Base-by-base conservation (phyloP, 2,329 filamentous ascomycete species). In the Zymoseptoria pseudotritici region DNA sequence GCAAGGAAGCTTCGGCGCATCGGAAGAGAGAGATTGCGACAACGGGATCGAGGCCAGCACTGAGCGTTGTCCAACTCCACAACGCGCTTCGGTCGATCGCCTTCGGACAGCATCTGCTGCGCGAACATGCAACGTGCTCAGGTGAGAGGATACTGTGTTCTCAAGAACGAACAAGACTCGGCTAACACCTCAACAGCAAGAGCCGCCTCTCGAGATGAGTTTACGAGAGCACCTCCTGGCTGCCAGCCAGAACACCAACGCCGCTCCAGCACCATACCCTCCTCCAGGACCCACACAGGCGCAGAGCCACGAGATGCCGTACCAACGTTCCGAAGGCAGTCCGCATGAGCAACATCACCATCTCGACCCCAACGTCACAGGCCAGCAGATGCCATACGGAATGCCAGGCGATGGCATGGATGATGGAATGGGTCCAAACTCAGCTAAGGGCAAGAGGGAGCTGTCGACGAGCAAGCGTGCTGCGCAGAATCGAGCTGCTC, bases 401-500 rank as follows among this genome's bases (percentile, higher is more conserved):
- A 79, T 83, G 71, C 78, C 75, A 55, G 78, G 79, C 59, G 74
- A 69, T 56, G 78, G 65, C 76, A 74, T 73, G 56, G 79, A 80
- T 51, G 78, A 76, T 54, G 75, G 76, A 61, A 66, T 73, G 66
- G 74, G 76, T 63, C 69, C 65, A 50, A 71, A 75, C 61, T 78
- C 89, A 64, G 83, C 86, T 64, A 93, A 94, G 76, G 87, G 87
- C 11, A 96, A 96, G 76, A 84, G 94, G 57, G 93, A 97, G 76
- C 79, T 99, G 62, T 97, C 92, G 24, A 94, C 92, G 52, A 96
- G 91, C 46, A 99, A 97, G 79, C 88, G 94, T 66, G 94, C 94
- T 26, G 94, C 94, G 9, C 94, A 99, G 74, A 99, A 99, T 72
- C 83, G 94, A 73, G 94, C 93, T 68, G 94, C 94, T 57, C 94